Conservation (phyloP, 768 basidiomycete genomes). For the Leccinellum albellum region DNA sequence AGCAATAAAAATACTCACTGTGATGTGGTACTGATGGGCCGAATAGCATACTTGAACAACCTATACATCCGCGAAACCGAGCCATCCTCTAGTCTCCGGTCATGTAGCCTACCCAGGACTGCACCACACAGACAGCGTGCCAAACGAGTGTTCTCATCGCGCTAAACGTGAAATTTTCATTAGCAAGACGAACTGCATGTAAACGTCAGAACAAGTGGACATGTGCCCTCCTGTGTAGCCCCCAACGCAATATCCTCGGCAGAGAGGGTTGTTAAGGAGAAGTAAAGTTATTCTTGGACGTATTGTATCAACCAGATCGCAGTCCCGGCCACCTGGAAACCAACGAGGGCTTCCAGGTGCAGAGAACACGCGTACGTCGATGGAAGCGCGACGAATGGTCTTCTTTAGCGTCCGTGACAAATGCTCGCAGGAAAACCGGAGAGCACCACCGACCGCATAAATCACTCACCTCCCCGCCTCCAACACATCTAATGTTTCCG, state of each 20-base stretch:
- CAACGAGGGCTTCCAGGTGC: constrained; percentile 53
- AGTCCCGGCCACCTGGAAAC: constrained; percentile 36
- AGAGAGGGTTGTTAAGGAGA: constrained; percentile 87
- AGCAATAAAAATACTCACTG: constrained; percentile 48
- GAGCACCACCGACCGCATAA: constrained; percentile 7
- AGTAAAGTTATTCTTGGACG: constrained; percentile 70
- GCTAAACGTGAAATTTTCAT: constrained; percentile 34
- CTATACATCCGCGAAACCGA: constrained; percentile 50
- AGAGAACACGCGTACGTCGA: constrained; percentile 42
- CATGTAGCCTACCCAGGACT: constrained; percentile 66
- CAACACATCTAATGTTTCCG: constrained; percentile 22
- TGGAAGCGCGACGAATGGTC: constrained; percentile 73
- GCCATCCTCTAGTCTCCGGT: constrained; percentile 35
- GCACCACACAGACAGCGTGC: constrained; percentile 84
- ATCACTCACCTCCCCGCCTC: constrained; percentile 46
- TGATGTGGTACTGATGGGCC: constrained; percentile 55
- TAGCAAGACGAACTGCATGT: constrained; percentile 16
- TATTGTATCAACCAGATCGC: constrained; percentile 85
- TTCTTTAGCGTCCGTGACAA: constrained; percentile 79
- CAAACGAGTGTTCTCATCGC: constrained; percentile 58
- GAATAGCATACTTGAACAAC: constrained; percentile 80
- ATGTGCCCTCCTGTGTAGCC: constrained; percentile 92
- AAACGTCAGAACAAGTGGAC: constrained; percentile 3
- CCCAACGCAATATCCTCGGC: constrained; percentile 65
- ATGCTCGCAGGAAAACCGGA: not conserved